These are phyloP conservation scores for Monosporozyma siamensis DNA, from an alignment of 805 yeast species.

Conservation along the genomic window DNA sequence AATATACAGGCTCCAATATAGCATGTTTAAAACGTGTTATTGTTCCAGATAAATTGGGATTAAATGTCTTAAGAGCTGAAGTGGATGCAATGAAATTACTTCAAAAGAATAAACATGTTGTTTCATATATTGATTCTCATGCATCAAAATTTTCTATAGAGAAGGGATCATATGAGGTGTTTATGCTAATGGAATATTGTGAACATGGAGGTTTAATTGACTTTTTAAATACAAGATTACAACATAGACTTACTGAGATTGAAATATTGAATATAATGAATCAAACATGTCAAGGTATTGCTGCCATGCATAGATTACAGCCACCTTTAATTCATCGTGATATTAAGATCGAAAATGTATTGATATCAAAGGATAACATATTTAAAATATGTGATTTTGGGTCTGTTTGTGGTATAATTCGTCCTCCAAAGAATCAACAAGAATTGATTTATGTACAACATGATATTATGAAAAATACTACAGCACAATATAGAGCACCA, in stretches of 20 bases:
- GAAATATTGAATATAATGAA: conserved; percentile 63
- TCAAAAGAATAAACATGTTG: conserved; percentile 69
- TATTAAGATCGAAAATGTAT: conserved; percentile 73
- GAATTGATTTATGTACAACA: conserved; percentile 53
- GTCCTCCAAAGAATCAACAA: conserved; percentile 54
- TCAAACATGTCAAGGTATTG: conserved; percentile 64
- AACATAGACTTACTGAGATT: conserved; percentile 53
- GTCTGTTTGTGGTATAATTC: conserved; percentile 56
- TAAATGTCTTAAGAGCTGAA: conserved; percentile 81
- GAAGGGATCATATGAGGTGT: conserved; percentile 62
- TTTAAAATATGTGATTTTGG: conserved; percentile 80
- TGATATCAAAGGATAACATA: conserved; percentile 47
- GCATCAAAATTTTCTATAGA: conserved; percentile 61
- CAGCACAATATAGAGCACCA: conserved; percentile 79
- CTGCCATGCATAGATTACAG: conserved; percentile 61
- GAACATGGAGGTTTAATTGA: conserved; percentile 70
- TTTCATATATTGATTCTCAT: conserved; percentile 88
- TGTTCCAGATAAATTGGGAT: conserved; percentile 80
- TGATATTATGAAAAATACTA: conserved; percentile 69
- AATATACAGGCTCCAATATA: conserved; percentile 40
- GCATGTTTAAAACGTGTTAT: conserved; percentile 91
- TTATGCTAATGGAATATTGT: conserved; percentile 73
- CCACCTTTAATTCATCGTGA: conserved; percentile 75
- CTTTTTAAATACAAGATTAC: conserved; percentile 66
- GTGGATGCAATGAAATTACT: conserved; percentile 95